Conservation (phyloP, 208 protist genomes). For the Angomonas deanei region DNA sequence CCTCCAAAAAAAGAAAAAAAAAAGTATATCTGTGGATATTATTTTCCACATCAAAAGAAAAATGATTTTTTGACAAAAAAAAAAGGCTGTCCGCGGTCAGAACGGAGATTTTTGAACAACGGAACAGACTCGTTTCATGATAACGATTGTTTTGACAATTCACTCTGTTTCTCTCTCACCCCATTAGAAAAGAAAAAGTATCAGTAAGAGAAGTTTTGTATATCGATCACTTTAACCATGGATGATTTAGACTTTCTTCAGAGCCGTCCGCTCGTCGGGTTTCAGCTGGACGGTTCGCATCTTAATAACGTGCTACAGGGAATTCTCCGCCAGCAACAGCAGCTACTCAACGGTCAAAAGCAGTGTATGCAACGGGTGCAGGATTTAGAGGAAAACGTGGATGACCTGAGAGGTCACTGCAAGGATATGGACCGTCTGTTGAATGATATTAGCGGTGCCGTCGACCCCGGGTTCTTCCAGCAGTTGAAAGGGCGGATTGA, state of each 20-base stretch:
- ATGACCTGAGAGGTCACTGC: constrained; percentile 32
- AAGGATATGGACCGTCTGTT: constrained; percentile 38
- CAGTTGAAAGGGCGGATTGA: constrained; percentile 35
- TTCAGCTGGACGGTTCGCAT: constrained; percentile 80
- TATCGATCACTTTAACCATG: constrained; percentile 16
- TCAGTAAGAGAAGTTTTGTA: neutral
- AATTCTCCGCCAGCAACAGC: constrained; percentile 56
- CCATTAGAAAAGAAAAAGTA: constrained; percentile 4
- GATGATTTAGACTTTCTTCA: constrained; percentile 74
- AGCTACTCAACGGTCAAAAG: constrained; percentile 34
- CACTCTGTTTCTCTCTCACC: neutral
- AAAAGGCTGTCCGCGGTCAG: neutral
- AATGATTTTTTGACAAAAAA: neutral
- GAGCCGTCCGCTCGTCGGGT: constrained; percentile 70
- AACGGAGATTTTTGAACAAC: too few species aligned
- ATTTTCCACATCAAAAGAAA: neutral
- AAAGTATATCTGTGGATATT: neutral
- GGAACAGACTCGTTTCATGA: neutral
- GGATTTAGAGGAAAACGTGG: constrained; percentile 35
- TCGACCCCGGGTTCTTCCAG: constrained; percentile 25
- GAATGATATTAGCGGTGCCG: constrained; percentile 18
- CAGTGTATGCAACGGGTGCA: constrained; percentile 30
- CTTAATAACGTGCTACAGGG: constrained; percentile 63
- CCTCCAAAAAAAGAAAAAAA: neutral
- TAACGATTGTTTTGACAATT: neutral